Conservation (phyloP, 306 rosid species). For the Abrus pulchellus region DNA sequence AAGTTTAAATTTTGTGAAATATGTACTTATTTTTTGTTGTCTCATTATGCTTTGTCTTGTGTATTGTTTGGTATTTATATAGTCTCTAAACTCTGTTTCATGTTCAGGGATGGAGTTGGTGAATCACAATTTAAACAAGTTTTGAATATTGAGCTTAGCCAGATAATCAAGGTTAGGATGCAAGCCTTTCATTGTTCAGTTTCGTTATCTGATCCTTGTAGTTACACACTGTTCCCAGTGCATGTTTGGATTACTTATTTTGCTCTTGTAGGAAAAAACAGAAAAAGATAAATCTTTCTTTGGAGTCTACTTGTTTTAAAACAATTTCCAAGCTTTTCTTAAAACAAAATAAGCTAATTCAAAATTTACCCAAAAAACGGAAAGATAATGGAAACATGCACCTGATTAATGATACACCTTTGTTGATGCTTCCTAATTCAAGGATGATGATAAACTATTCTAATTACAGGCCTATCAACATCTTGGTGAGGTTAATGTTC, state of each 20-base stretch:
- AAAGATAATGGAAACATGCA: background rate
- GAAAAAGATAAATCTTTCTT: conserved; percentile 21
- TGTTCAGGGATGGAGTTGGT: conserved; percentile 89
- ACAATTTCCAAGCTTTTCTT: background rate
- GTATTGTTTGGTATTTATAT: conserved; percentile 22
- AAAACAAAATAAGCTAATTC: conserved; percentile 15
- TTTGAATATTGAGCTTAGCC: conserved; percentile 84
- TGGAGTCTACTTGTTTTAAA: background rate
- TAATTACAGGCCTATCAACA: conserved; percentile 81
- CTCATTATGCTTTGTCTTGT: conserved; percentile 5
- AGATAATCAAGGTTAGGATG: conserved; percentile 77
- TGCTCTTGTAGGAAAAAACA: background rate
- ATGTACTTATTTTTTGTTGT: conserved; percentile 34
- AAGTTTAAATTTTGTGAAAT: conserved; percentile 11
- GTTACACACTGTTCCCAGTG: conserved; percentile 3
- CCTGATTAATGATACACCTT: background rate
- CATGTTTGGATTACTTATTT: conserved; percentile 24
- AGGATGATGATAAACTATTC: conserved; percentile 36
- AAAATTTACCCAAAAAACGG: conserved; percentile 14
- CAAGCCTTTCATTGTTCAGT: conserved; percentile 40
- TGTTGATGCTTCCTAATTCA: conserved; percentile 40
- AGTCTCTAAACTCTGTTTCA: conserved; percentile 39
- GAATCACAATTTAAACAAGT: conserved; percentile 94
- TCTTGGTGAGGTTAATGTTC: conserved; percentile 73
- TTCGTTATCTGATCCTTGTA: conserved; percentile 32